Evolutionary conservation across 225 moss, liverwort and hornwort species (phyloP).

Genomic region (Marchantia paleacea): DNA sequence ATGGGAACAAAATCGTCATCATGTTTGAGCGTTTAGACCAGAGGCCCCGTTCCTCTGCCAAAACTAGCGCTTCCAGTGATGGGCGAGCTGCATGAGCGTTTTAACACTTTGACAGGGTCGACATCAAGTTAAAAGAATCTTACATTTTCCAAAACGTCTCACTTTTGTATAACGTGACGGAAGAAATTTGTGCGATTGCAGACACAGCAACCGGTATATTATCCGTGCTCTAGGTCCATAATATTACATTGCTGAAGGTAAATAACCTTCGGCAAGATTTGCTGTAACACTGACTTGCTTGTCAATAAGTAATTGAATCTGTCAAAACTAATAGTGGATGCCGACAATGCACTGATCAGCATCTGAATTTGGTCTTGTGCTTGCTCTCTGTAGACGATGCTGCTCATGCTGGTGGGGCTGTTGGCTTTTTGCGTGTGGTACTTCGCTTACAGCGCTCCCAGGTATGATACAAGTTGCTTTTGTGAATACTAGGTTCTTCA

Average conservation of each 20-base stretch:
- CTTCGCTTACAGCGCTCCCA: conserved; percentile 69
- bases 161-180: background rate
- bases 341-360: background rate
- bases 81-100: background rate
- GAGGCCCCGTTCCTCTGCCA: background rate
- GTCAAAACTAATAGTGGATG: background rate
- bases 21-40: background rate
- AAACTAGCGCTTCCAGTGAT: background rate
- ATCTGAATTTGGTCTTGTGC: background rate
- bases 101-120: background rate
- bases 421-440: conserved; percentile 67
- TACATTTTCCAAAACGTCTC: background rate
- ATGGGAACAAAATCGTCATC: background rate
- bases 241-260: background rate
- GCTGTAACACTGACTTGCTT: too few relatives aligned
- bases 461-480: conserved; percentile 32
- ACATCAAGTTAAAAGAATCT: background rate
- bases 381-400: conserved; percentile 22
- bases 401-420: conserved; percentile 64
- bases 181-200: background rate
- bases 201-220: background rate
- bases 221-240: background rate
- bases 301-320: too few relatives aligned
- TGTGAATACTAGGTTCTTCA: background rate
- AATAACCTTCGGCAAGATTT: background rate